Conservation (phyloP, 192 early-diverging fungal genomes). For the Gorgonomyces haynaldii region DNA sequence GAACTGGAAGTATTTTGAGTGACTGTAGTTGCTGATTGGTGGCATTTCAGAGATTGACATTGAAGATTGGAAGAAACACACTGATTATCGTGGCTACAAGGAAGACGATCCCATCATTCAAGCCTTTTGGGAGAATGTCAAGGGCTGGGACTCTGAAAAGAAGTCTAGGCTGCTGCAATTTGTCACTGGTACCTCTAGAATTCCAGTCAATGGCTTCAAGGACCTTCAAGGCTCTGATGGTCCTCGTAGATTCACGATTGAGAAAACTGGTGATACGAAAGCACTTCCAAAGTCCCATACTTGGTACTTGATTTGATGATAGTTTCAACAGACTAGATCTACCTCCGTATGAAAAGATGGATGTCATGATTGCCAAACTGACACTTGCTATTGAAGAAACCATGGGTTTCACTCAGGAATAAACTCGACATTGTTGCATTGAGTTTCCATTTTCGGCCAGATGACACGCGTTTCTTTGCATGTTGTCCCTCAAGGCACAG, state of each 20-base stretch:
- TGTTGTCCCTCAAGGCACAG: no score
- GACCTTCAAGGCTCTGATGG: constrained; percentile 96
- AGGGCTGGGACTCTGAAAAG: constrained; percentile 83
- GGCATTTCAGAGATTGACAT: constrained; percentile 94
- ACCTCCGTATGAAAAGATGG: constrained; percentile 79
- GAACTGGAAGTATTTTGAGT: constrained; percentile 67
- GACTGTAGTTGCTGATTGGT: constrained; percentile 68
- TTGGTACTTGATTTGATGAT: constrained; percentile 43
- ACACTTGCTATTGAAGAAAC: constrained; percentile 93
- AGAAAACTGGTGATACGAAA: constrained; percentile 78
- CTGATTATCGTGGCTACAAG: constrained; percentile 95
- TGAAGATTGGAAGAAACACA: constrained; percentile 98
- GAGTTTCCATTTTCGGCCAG: no score
- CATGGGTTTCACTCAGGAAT: constrained; percentile 86
- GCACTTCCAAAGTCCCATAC: constrained; percentile 90
- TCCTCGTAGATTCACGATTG: constrained; percentile 88
- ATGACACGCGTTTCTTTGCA: no score
- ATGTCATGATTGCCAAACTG: constrained; percentile 59
- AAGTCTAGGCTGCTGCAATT: constrained; percentile 91
- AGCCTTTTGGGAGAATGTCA: constrained; percentile 91
- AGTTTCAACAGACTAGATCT: constrained; percentile 95
- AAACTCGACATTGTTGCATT: no score
- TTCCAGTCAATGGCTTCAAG: constrained; percentile 98
- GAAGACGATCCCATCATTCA: constrained; percentile 90
- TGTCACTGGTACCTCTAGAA: constrained; percentile 92